Evolutionary conservation across 495 filamentous ascomycete genomes (phyloP).

Genomic region (Parathielavia hyrcaniae): DNA sequence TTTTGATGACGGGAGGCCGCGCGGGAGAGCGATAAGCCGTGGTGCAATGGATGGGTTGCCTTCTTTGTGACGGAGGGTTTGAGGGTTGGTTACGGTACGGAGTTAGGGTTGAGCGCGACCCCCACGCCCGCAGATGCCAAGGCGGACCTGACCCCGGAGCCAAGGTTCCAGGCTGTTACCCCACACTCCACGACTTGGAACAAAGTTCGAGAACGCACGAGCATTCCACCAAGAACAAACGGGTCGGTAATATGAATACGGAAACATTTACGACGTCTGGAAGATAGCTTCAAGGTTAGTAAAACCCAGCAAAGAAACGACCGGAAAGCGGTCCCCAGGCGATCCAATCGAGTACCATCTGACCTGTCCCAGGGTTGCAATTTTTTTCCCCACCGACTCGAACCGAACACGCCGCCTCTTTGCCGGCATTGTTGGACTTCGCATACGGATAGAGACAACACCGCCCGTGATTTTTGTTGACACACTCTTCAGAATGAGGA

Average conservation of each 20-base stretch:
- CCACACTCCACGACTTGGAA: slow-evolving; percentile 1
- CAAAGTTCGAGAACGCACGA: too few species aligned
- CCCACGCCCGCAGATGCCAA: slow-evolving; percentile 22
- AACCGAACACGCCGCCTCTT: slow-evolving; percentile 1
- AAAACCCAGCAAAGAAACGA: too few species aligned
- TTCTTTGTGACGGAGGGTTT: too few species aligned
- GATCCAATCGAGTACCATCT: background rate
- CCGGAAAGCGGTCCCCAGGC: background rate
- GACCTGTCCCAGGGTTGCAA: slow-evolving; percentile 3
- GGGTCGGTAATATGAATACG: too few species aligned
- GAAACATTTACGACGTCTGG: too few species aligned
- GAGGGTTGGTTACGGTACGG: too few species aligned
- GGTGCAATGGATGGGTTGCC: too few species aligned
- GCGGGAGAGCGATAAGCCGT: slow-evolving; percentile 6
- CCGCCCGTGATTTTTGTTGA: too few species aligned
- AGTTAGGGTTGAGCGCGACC: slow-evolving; percentile 10
- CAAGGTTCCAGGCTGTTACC: background rate
- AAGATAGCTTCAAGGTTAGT: background rate
- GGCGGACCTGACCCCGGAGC: background rate
- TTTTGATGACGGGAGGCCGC: too few species aligned
- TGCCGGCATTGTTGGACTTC: background rate
- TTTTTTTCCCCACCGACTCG: background rate
- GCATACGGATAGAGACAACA: background rate
- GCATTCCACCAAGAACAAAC: too few species aligned
- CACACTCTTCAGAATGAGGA: background rate